Percentiles rank a stretch among this genome's conserved stretches.
Conservation (phyloP, 352 stramenopile genomes). For the Blastocystis sp. region DNA sequence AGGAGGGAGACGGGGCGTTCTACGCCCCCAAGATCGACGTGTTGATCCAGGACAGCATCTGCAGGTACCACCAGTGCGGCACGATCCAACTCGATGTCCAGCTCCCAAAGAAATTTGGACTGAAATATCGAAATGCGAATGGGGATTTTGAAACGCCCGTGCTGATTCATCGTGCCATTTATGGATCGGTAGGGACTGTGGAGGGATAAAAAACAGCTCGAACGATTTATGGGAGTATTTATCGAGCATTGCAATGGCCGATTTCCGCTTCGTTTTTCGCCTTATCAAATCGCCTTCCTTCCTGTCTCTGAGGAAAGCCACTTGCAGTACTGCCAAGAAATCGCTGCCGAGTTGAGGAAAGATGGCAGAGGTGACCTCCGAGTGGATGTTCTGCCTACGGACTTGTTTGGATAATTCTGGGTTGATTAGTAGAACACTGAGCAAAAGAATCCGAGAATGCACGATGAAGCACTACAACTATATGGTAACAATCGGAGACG, state of each 20-base stretch:
- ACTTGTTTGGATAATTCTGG: conserved; percentile 90
- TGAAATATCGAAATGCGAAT: conserved; percentile 75
- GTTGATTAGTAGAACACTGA: conserved; percentile 84
- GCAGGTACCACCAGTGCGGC: conserved; percentile 91
- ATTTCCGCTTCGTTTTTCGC: conserved; percentile 41
- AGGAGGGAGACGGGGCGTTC: conserved; percentile 87
- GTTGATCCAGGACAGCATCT: conserved; percentile 77
- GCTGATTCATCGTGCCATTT: conserved; percentile 80
- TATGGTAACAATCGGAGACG: conserved; percentile 87
- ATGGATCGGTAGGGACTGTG: conserved; percentile 3
- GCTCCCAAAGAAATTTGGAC: conserved; percentile 92
- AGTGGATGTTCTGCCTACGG: conserved; percentile 66
- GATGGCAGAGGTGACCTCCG: not conserved
- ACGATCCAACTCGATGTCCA: conserved; percentile 97
- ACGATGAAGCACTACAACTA: conserved; percentile 96
- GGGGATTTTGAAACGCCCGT: conserved; percentile 71
- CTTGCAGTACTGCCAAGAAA: not conserved
- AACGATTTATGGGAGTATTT: conserved; percentile 56
- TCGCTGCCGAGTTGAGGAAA: not conserved
- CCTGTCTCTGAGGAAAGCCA: not conserved
- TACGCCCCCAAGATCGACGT: conserved; percentile 98
- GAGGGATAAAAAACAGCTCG: not conserved
- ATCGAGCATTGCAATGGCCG: conserved; percentile 57
- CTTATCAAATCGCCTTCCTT: conserved; percentile 35
- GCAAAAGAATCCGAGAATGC: conserved; percentile 94